Conservation (phyloP, 176 grass and related monocot genomes). For the Stipa capillata region DNA sequence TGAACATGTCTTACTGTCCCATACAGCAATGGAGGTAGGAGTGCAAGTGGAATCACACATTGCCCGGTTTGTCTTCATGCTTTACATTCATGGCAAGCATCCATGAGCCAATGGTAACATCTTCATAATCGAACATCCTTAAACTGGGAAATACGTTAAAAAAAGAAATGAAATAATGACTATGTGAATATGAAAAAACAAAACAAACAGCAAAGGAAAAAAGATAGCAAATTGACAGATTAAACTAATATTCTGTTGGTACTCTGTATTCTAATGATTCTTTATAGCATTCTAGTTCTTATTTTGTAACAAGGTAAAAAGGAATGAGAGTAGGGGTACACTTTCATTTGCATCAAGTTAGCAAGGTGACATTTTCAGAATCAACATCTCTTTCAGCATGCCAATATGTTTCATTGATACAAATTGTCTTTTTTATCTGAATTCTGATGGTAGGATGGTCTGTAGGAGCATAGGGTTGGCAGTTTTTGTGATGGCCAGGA, state of each 20-base stretch:
- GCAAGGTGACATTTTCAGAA: background rate
- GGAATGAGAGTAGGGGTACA: background rate
- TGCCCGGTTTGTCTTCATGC: slow-evolving; percentile 73
- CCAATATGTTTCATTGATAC: background rate
- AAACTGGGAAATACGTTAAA: slow-evolving; percentile 49
- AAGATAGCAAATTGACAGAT: background rate
- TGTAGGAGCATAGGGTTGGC: background rate
- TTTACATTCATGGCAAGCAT: slow-evolving; percentile 97
- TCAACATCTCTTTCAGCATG: background rate
- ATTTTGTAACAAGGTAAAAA: background rate
- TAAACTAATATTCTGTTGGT: background rate
- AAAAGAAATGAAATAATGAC: background rate
- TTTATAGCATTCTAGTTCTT: background rate
- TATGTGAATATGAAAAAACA: background rate
- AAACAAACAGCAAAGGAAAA: background rate
- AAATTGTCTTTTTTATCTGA: background rate
- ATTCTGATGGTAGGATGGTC: background rate
- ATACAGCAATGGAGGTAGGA: slow-evolving; percentile 76
- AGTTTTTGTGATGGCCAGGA: background rate
- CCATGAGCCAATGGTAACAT: slow-evolving; percentile 87
- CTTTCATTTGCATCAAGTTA: background rate
- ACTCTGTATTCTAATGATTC: background rate
- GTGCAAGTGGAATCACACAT: slow-evolving; percentile 66
- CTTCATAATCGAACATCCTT: slow-evolving; percentile 96
- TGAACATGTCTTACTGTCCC: slow-evolving; percentile 94